Base-by-base conservation (phyloP, 2,329 filamentous ascomycete species). In the Sclerotinia subarctica region DNA sequence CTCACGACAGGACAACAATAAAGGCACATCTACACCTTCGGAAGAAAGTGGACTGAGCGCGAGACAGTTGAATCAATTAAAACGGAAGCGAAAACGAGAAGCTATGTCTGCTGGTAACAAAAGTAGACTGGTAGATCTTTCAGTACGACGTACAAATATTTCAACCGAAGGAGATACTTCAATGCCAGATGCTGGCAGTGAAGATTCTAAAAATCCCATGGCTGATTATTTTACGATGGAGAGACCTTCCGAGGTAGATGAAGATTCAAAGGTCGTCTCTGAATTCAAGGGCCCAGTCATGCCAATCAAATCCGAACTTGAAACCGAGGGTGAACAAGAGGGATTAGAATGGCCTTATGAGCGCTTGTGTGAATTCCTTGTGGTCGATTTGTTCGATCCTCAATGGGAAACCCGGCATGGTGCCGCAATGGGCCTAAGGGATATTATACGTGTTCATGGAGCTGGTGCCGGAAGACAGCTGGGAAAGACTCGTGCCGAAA, bases 341-440 rank as follows among this genome's bases (percentile, higher is more conserved):
- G 93, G 93, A 2, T 83, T 86, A 3, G 92, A 96, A 77, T 99
- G 95, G 95, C 95, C 95, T 0, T 97, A 92, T 75, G 94, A 97
- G 75, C 88, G 93, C 65, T 86, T 99, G 47, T 97, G 93, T 78
- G 95, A 98, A 70, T 95, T 97, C 74, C 85, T 99, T 69, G 94
- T 92, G 75, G 85, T 98, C 46, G 95, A 99, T 77, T 84, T 99
- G 1, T 98, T 99, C 74, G 94, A 99, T 76, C 83, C 91, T 3
- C 89, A 90, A 59, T 99, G 95, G 96, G 95, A 99, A 79, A 93
- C 94, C 10, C 90, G 95, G 21, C 95, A 99, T 78, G 95, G 95
- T 75, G 95, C 96, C 67, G 94, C 95, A 19, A 95, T 99, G 90
- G 95, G 93, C 15, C 82, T 99, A 49, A 88, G 95, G 75, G 95